A percentile compares a stretch with the other conserved stretches of the same genome.
Evolutionary conservation across 2,329 filamentous ascomycete genomes (phyloP).

Genomic region (Aspergillus intermedius): DNA sequence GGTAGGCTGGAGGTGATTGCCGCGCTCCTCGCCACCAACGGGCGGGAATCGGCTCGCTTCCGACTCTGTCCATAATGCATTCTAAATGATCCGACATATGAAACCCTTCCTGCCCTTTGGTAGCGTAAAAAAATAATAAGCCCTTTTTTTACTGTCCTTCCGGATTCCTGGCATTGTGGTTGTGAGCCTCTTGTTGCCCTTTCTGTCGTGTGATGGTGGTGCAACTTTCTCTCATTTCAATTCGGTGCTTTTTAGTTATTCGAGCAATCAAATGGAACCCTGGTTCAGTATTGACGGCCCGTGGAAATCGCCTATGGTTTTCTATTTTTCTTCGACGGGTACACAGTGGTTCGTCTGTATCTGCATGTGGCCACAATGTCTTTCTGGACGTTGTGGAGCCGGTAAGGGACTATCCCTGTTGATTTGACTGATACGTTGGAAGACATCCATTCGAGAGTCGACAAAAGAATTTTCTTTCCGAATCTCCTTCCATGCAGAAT

Average conservation of each 20-base stretch:
- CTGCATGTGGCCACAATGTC: neutral
- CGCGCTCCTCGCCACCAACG: conserved; percentile 4
- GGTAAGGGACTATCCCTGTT: neutral
- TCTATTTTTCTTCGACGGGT: too few species aligned
- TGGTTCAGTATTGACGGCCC: neutral
- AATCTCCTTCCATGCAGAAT: neutral
- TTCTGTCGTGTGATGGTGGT: neutral
- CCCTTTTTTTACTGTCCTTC: neutral
- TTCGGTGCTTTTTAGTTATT: neutral
- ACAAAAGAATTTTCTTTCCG: too few species aligned
- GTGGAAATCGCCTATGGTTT: too few species aligned
- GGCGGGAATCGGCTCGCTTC: conserved; percentile 2
- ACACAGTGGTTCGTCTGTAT: neutral
- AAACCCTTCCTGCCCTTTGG: neutral
- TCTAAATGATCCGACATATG: neutral
- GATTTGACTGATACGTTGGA: neutral
- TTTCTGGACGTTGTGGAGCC: neutral
- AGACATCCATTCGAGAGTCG: too few species aligned
- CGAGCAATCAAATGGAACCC: neutral
- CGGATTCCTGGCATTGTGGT: neutral
- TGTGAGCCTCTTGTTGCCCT: neutral
- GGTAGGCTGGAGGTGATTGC: conserved; percentile 16
- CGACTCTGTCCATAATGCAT: neutral
- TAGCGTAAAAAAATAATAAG: neutral
- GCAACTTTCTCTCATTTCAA: neutral